These are phyloP conservation scores for Theobroma grandiflorum DNA, from an alignment of 441 rosid species.

Conservation along the genomic window DNA sequence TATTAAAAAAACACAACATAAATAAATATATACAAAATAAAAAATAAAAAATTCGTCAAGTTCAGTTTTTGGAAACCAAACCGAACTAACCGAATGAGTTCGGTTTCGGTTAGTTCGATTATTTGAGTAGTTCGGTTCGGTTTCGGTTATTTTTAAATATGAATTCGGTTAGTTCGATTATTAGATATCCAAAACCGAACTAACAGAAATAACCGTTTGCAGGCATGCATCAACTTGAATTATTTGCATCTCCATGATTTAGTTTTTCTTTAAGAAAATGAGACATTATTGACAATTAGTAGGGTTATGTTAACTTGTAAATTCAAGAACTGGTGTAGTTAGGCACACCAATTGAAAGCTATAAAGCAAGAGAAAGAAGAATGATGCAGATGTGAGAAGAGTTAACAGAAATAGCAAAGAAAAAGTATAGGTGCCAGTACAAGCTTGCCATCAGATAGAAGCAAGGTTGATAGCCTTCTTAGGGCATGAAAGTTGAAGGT, in stretches of 20 bases:
- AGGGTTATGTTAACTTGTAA: not conserved
- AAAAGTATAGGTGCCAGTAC: not conserved
- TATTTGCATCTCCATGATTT: not conserved
- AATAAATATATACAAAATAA: no score
- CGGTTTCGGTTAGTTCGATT: no score
- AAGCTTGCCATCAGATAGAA: not conserved
- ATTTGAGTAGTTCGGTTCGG: no score
- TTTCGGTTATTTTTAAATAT: no score
- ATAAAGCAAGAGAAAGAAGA: not conserved
- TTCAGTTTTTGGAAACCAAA: no score
- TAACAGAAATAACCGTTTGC: no score
- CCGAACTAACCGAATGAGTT: no score
- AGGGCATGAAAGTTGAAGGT: not conserved
- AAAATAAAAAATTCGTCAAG: no score
- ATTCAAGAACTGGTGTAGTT: not conserved
- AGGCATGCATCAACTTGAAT: not conserved
- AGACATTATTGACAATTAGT: not conserved
- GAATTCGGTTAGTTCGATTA: no score
- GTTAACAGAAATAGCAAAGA: not conserved
- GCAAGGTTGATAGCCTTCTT: not conserved
- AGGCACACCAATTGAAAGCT: not conserved
- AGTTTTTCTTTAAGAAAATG: not conserved
- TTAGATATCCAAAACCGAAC: no score
- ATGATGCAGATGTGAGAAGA: not conserved
- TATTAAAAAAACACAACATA: no score